Evolutionary conservation across 306 rosid species (phyloP).

Genomic region (Dicorynia guianensis): DNA sequence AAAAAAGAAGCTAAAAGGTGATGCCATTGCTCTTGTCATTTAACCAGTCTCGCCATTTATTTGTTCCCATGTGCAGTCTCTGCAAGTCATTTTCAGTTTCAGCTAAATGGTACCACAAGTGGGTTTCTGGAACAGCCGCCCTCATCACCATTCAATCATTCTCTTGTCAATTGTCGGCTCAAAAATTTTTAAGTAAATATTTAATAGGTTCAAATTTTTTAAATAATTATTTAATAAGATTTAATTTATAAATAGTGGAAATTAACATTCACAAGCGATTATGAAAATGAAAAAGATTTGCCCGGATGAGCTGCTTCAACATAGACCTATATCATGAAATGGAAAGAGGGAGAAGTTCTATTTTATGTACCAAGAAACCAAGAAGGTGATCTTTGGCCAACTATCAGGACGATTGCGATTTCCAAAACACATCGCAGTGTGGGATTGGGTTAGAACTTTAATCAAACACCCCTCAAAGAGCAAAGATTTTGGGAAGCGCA

Average conservation of each 20-base stretch:
- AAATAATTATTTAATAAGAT: no score
- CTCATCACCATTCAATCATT: neutral
- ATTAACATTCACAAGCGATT: neutral
- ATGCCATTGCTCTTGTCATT: conserved; percentile 24
- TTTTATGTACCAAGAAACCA: conserved; percentile 32
- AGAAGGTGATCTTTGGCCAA: conserved; percentile 39
- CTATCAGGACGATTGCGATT: neutral
- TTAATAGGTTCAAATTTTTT: no score
- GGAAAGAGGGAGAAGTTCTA: neutral
- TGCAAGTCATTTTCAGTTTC: conserved; percentile 43
- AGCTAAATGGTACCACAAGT: conserved; percentile 1
- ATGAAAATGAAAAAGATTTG: neutral
- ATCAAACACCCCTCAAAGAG: neutral
- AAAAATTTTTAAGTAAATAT: no score
- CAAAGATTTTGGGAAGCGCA: conserved; percentile 45
- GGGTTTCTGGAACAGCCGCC: neutral
- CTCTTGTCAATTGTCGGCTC: conserved; percentile 26
- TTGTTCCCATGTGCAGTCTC: conserved; percentile 49
- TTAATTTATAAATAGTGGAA: no score
- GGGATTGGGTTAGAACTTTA: conserved; percentile 3
- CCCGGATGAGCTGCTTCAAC: neutral
- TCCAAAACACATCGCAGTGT: conserved; percentile 27
- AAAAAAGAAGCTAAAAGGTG: no score
- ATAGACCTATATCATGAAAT: neutral
- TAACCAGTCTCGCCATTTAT: neutral